These are phyloP conservation scores for Stemphylium vesicarium DNA, from an alignment of 2,329 filamentous ascomycete genomes.

Conservation along the genomic window DNA sequence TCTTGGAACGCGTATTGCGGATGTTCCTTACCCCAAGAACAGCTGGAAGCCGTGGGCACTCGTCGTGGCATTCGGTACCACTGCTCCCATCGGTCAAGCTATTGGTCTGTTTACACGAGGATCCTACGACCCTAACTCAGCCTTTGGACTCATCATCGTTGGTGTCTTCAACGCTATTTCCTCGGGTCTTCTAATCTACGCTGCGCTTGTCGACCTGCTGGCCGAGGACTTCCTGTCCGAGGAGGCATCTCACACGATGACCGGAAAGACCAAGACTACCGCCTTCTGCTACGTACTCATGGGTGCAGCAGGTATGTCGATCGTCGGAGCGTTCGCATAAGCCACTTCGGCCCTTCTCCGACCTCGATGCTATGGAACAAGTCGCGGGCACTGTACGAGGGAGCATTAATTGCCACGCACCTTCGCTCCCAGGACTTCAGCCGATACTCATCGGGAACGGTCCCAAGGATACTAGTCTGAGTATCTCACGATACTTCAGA, in stretches of 20 bases:
- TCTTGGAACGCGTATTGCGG: constrained; percentile 65
- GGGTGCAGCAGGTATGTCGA: constrained; percentile 47
- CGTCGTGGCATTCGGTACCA: constrained; percentile 68
- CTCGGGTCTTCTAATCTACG: constrained; percentile 66
- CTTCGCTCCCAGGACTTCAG: background rate
- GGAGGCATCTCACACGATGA: constrained; percentile 55
- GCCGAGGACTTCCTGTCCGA: constrained; percentile 69
- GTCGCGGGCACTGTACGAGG: background rate
- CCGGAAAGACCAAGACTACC: constrained; percentile 59
- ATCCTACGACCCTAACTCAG: constrained; percentile 67
- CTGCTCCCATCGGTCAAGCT: constrained; percentile 69
- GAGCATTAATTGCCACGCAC: background rate
- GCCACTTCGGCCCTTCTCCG: no score
- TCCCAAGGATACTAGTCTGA: background rate
- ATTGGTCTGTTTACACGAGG: constrained; percentile 65
- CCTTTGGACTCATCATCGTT: constrained; percentile 68
- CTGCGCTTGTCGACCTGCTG: constrained; percentile 67
- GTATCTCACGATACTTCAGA: background rate
- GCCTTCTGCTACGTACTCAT: constrained; percentile 57
- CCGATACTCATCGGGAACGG: background rate
- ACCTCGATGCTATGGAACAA: background rate
- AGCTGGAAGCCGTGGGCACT: constrained; percentile 67
- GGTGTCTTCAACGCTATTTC: constrained; percentile 72
- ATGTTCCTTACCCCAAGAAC: constrained; percentile 63
- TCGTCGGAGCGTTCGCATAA: constrained; percentile 15